phyloP scores from a whole-genome alignment of 257 asterid genomes.

The Solanum paucissectum region DNA sequence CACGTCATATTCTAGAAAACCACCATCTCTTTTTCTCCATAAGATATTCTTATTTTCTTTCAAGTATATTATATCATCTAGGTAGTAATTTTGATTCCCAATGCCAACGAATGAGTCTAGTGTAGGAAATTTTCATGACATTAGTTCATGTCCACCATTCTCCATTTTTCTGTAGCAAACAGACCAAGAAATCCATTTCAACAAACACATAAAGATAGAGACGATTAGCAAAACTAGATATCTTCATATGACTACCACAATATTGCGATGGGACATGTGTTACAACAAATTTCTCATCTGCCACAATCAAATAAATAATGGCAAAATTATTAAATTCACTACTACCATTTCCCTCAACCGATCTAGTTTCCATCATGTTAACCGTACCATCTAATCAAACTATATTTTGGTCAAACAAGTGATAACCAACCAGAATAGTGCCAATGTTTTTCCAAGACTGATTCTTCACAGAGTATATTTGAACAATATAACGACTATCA shows the following conservation, averaged over 20 bases:
- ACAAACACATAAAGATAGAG: neutral
- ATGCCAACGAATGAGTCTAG: neutral
- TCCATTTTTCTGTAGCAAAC: neutral
- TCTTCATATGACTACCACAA: neutral
- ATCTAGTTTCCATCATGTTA: neutral
- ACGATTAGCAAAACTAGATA: too few species aligned
- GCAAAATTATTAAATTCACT: too few species aligned
- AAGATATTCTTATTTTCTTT: neutral
- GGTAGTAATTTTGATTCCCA: neutral
- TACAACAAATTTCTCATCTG: neutral
- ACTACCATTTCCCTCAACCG: neutral
- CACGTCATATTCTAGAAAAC: neutral
- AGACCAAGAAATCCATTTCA: neutral
- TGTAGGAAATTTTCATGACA: neutral
- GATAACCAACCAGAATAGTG: neutral
- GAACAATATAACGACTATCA: neutral
- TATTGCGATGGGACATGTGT: neutral
- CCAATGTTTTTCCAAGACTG: too few species aligned
- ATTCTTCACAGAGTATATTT: neutral
- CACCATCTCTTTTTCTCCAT: neutral
- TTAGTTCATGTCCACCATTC: neutral
- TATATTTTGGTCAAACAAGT: neutral
- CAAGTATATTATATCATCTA: neutral
- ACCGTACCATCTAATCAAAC: neutral
- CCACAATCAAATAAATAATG: neutral